Evolutionary conservation across 768 basidiomycete species (phyloP).

Genomic region (Russula abietina): DNA sequence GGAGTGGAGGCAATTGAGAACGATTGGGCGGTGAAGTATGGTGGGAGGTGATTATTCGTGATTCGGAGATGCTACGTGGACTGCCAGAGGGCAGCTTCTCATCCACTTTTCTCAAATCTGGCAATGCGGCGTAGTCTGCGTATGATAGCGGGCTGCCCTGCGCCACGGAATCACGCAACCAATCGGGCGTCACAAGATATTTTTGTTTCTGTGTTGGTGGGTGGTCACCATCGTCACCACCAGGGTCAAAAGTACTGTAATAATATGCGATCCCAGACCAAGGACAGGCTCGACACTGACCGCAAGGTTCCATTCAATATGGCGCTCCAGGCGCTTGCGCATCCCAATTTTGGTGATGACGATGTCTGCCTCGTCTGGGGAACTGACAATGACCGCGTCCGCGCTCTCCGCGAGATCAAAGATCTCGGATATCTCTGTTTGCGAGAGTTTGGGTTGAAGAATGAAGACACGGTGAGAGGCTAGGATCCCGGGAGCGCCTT

Average conservation of each 20-base stretch:
- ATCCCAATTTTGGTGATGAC: conserved; percentile 62
- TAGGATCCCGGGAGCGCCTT: conserved; percentile 14
- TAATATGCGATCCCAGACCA: background rate
- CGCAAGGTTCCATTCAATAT: conserved; percentile 57
- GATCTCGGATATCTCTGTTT: conserved; percentile 28
- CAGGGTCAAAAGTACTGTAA: background rate
- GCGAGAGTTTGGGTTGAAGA: conserved; percentile 29
- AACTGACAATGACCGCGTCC: conserved; percentile 33
- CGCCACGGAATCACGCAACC: conserved; percentile 56
- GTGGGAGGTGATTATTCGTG: background rate
- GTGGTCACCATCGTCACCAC: background rate
- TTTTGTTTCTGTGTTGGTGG: conserved; percentile 46
- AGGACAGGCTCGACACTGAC: conserved; percentile 39
- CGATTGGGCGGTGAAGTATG: background rate
- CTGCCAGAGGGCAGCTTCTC: conserved; percentile 32
- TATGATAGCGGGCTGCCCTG: conserved; percentile 43
- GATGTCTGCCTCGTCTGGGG: conserved; percentile 50
- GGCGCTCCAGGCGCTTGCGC: conserved; percentile 62
- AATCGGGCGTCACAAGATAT: conserved; percentile 62
- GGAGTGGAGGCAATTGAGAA: background rate
- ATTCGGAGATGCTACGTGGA: background rate
- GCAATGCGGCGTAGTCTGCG: conserved; percentile 51
- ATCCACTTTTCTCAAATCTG: conserved; percentile 44
- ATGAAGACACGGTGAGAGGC: conserved; percentile 12
- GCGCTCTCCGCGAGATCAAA: conserved; percentile 29